Conservation (phyloP, 2,329 filamentous ascomycete species). For the Exophiala mesophila region DNA sequence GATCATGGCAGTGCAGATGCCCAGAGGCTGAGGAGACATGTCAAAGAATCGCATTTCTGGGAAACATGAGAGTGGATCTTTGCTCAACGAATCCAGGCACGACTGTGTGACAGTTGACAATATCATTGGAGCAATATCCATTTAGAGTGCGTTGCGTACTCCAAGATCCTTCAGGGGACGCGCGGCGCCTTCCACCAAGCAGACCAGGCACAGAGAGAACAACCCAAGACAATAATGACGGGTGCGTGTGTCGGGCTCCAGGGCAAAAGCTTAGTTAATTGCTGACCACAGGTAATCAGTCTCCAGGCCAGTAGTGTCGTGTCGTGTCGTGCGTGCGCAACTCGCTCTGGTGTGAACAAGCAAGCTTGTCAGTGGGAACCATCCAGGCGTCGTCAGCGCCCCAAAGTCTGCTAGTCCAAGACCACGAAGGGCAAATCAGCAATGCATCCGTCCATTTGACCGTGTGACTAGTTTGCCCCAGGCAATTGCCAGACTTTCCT, state of each 20-base stretch:
- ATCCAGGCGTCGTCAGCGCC: too few relatives aligned
- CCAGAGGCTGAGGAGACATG: neutral
- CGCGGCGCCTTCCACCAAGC: slow-evolving; percentile 1
- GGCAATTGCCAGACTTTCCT: too few relatives aligned
- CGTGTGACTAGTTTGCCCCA: too few relatives aligned
- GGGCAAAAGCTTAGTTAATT: neutral
- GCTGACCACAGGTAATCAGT: neutral
- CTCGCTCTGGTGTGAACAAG: neutral
- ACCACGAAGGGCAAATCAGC: too few relatives aligned
- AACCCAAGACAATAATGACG: neutral
- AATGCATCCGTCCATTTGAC: too few relatives aligned
- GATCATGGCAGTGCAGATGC: neutral
- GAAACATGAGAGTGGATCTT: too few relatives aligned
- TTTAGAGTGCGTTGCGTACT: slow-evolving; percentile 2
- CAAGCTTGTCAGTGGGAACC: too few relatives aligned
- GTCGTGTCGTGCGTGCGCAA: neutral
- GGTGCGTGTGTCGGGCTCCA: neutral
- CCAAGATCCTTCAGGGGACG: neutral
- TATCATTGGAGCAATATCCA: neutral
- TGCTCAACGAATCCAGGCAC: too few relatives aligned
- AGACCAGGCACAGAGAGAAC: neutral
- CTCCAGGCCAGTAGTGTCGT: neutral
- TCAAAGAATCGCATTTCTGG: neutral
- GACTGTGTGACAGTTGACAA: too few relatives aligned
- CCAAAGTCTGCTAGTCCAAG: too few relatives aligned